Percentiles rank a stretch among this genome's conserved stretches.
phyloP scores from a whole-genome alignment of 306 rosid species.

The Medicago lupulina region DNA sequence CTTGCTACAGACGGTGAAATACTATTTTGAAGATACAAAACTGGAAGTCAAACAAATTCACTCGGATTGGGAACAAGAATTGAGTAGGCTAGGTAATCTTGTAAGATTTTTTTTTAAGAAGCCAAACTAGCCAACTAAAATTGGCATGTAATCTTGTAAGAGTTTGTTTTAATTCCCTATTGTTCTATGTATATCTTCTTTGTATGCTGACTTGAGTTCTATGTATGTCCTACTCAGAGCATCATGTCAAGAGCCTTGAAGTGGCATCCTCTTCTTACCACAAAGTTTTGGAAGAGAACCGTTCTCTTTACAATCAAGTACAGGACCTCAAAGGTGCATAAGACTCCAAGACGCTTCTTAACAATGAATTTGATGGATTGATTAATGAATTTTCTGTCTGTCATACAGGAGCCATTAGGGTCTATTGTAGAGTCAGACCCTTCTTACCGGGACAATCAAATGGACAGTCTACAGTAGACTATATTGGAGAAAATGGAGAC shows the following conservation, averaged over 20 bases:
- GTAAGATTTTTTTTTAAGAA: constrained; percentile 3
- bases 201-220: constrained; percentile 38
- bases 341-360: constrained; percentile 18
- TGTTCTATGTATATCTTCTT: constrained; percentile 9
- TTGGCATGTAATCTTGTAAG: constrained; percentile 47
- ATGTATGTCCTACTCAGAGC: constrained; percentile 52
- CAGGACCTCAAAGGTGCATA: constrained; percentile 94
- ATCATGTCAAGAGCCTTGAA: constrained; percentile 81
- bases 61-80: constrained; percentile 75
- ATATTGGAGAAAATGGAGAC: constrained; percentile 96
- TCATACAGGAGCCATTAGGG: constrained; percentile 83
- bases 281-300: constrained; percentile 87
- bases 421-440: constrained; percentile 96
- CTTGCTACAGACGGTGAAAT: constrained; percentile 67
- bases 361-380: constrained; percentile 24
- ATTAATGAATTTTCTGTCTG: constrained; percentile 27
- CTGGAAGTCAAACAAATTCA: constrained; percentile 70
- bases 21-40: constrained; percentile 72
- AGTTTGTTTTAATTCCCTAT: constrained; percentile 9
- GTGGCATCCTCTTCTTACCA: constrained; percentile 90
- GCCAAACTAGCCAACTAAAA: no score
- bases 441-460: constrained; percentile 79
- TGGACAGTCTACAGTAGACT: constrained; percentile 76
- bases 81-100: constrained; percentile 75
- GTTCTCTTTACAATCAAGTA: constrained; percentile 89